A percentile compares a stretch with the other conserved stretches of the same genome.
Conservation (phyloP, 2,329 filamentous ascomycete species). For the Pezicula radicicola region DNA sequence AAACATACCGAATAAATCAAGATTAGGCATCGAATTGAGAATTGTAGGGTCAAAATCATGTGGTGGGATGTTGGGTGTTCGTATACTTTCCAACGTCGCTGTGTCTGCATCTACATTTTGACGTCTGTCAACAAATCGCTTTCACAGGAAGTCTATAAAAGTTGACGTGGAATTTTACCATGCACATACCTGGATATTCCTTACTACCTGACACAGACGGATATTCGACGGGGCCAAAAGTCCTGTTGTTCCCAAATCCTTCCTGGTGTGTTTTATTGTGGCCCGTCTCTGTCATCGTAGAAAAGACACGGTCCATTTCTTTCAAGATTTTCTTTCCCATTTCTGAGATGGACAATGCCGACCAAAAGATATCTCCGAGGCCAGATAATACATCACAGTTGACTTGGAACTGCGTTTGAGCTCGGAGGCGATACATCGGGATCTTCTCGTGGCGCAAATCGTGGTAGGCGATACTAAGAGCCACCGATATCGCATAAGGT, state of each 20-base stretch:
- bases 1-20: constrained; percentile 22
- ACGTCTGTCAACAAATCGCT: background rate
- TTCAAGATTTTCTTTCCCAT: constrained; percentile 19
- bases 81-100: background rate
- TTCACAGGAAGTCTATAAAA: too few species aligned
- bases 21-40: constrained; percentile 13
- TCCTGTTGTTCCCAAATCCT: background rate
- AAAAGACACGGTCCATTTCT: constrained; percentile 21
- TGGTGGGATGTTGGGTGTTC: background rate
- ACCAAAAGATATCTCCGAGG: constrained; percentile 57
- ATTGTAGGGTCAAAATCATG: constrained; percentile 13
- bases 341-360: constrained; percentile 34
- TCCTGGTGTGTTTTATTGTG: background rate
- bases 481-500: constrained; percentile 58
- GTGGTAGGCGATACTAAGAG: constrained; percentile 59
- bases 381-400: constrained; percentile 51
- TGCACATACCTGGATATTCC: too few species aligned
- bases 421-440: constrained; percentile 55
- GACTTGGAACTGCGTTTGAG: constrained; percentile 50
- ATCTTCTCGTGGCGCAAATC: constrained; percentile 61
- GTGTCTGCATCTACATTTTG: background rate
- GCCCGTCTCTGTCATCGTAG: constrained; percentile 7
- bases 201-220: background rate
- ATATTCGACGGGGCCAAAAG: background rate
- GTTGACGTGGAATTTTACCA: too few species aligned